Evolutionary conservation across 192 early-diverging fungal genomes (phyloP).

Genomic region (Lobulomyces angularis): DNA sequence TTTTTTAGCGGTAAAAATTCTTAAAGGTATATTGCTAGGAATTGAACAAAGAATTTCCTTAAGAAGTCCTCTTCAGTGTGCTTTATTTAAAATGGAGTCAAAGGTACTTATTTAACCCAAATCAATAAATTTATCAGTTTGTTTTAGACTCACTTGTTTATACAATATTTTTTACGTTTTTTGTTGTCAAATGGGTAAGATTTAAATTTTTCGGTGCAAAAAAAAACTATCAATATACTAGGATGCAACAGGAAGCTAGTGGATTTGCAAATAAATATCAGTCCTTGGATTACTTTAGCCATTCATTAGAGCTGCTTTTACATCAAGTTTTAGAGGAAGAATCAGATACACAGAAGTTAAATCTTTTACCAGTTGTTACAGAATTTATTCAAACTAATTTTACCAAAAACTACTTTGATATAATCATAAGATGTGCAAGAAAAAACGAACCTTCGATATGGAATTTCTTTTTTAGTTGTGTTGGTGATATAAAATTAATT

Average conservation of each 20-base stretch:
- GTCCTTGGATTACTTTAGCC: constrained; percentile 73
- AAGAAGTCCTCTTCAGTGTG: constrained; percentile 39
- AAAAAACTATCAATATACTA: too few relatives aligned
- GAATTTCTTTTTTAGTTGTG: constrained; percentile 72
- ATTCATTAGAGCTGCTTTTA: constrained; percentile 83
- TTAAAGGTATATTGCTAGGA: constrained; percentile 62
- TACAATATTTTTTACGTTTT: constrained; percentile 54
- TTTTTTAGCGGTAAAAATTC: constrained; percentile 50
- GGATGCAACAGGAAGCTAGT: constrained; percentile 45
- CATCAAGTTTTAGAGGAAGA: constrained; percentile 82
- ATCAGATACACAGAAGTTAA: constrained; percentile 39
- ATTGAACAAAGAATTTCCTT: constrained; percentile 54
- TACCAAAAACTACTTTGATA: constrained; percentile 62
- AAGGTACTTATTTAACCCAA: constrained; percentile 34
- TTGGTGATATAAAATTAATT: constrained; percentile 60
- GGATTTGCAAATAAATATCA: constrained; percentile 58
- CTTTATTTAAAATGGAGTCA: constrained; percentile 46
- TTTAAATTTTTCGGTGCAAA: too few relatives aligned
- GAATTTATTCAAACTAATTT: too few relatives aligned
- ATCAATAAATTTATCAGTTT: neutral
- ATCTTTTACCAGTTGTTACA: neutral
- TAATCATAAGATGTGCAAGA: constrained; percentile 87
- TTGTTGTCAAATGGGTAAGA: constrained; percentile 36
- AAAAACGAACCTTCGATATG: constrained; percentile 93
- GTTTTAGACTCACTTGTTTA: constrained; percentile 59